Evolutionary conservation across 2,329 filamentous ascomycete genomes (phyloP).

Genomic region (Alternaria alternata): DNA sequence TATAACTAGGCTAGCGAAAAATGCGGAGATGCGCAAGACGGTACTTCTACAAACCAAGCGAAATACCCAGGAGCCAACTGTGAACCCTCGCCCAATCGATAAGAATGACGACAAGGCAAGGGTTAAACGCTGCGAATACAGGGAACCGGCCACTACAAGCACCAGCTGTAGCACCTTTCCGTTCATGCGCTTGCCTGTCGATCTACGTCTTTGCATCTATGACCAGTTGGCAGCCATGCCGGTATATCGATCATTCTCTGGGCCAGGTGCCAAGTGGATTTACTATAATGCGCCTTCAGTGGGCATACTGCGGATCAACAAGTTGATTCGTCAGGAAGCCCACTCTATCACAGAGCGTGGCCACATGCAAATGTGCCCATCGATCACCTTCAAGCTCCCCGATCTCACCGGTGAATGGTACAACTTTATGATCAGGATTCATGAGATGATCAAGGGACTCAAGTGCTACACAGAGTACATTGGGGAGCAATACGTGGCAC

Average conservation of each 20-base stretch:
- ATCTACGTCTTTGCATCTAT: neutral
- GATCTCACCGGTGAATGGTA: too few relatives aligned
- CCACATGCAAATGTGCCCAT: neutral
- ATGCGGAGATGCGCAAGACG: too few relatives aligned
- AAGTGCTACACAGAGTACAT: neutral
- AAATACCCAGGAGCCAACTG: too few relatives aligned
- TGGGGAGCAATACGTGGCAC: neutral
- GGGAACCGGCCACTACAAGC: too few relatives aligned
- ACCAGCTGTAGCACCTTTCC: neutral
- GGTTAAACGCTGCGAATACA: too few relatives aligned
- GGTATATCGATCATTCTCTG: neutral
- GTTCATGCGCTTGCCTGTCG: neutral
- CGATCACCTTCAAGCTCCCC: neutral
- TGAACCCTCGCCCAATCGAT: too few relatives aligned
- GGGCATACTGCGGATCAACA: neutral
- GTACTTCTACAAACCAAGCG: too few relatives aligned
- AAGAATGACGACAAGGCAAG: too few relatives aligned
- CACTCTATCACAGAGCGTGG: neutral
- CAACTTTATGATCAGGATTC: too few relatives aligned
- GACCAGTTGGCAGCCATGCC: neutral
- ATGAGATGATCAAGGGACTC: neutral
- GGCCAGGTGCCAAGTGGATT: neutral
- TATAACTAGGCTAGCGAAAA: too few relatives aligned
- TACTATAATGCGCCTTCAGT: neutral
- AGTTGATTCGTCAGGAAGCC: neutral